phyloP scores from a whole-genome alignment of 2,329 filamentous ascomycete species.

The Stemphylium lycopersici region DNA sequence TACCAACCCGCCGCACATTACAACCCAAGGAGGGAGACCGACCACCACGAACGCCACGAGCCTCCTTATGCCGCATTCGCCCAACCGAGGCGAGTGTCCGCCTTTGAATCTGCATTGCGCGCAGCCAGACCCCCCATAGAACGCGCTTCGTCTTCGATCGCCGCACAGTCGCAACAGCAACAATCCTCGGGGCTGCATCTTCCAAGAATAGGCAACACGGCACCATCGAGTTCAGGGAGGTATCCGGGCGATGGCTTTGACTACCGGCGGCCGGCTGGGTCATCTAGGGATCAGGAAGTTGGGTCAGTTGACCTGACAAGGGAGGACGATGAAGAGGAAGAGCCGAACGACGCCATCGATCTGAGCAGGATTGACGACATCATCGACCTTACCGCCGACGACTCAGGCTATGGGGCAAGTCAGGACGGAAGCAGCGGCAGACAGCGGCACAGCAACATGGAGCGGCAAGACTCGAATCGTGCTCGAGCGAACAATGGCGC shows the following conservation, averaged over 20 bases:
- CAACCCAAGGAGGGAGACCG: neutral
- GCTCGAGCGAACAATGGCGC: slow-evolving; percentile 28
- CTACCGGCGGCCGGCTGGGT: slow-evolving; percentile 58
- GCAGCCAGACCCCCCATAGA: slow-evolving; percentile 2
- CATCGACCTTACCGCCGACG: slow-evolving; percentile 44
- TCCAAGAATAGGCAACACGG: slow-evolving; percentile 33
- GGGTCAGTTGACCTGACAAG: slow-evolving; percentile 50
- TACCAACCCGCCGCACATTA: neutral
- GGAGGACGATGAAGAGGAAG: slow-evolving; percentile 17
- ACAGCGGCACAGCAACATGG: neutral
- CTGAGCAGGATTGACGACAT: slow-evolving; percentile 20
- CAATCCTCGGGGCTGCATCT: slow-evolving; percentile 24
- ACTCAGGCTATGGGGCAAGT: slow-evolving; percentile 26
- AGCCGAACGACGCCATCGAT: slow-evolving; percentile 10
- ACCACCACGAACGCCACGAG: neutral
- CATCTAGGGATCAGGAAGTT: slow-evolving; percentile 24
- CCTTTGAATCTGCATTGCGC: slow-evolving; percentile 6
- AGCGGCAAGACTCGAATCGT: slow-evolving; percentile 3
- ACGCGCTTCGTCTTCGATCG: slow-evolving; percentile 9
- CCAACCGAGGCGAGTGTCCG: neutral
- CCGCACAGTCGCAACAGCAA: neutral
- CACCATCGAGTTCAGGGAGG: slow-evolving; percentile 39
- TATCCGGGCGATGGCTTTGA: slow-evolving; percentile 62
- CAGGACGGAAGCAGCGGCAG: slow-evolving; percentile 8
- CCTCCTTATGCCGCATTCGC: slow-evolving; percentile 3